Base-by-base conservation (phyloP, 1,284 basidiomycete genomes). In the Ceratobasidium sp. region DNA sequence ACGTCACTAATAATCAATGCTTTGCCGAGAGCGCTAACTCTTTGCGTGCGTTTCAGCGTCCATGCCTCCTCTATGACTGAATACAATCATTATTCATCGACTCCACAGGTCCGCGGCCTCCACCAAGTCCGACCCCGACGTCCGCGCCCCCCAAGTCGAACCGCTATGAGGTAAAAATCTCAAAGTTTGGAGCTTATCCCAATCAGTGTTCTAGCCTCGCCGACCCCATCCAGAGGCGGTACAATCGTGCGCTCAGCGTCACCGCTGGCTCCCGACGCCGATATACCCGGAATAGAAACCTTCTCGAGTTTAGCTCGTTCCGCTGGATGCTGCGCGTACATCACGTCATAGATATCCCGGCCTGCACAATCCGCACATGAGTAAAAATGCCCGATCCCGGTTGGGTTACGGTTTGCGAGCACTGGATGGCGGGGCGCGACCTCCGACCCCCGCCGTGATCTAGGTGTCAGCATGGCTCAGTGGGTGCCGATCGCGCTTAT, bases 311-410 rank as follows among this genome's bases (percentile, higher is more conserved):
- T 34, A 58, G 54, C 31, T 37, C 19, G 22, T 11, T 11, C 4
- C 13, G 37, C 19, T 34, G 16, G 24, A 31, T 56, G 13, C 31
- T 31, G 31, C 29, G 2, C 9, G 31, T 34, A 11, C 27, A 29
- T 54, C 51, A 13, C 24, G 51, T 54, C 27, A 54, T 54, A 54
- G 51, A 54, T 54, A 51, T 48, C 6, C 27, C 54, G 54, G 54
- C 19, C 54, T 31, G 54, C 31, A 16, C 29, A 58, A 9, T 58
- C 54, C 54, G 54, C 31, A 27, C 31, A 58, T 34, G 54, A 29
- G 31, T 58, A 58, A 58, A 31, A n/a, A 8, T 19, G 31, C 16
- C 54, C 31, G 54, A 58, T 31, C 27, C 27, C 27, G 53, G 27
- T 6, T 34, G 31, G 31, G 31, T 6, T 34, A 16, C 46, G 46